Conservation (phyloP, 257 asterid species). For the Solanum pimpinellifolium region DNA sequence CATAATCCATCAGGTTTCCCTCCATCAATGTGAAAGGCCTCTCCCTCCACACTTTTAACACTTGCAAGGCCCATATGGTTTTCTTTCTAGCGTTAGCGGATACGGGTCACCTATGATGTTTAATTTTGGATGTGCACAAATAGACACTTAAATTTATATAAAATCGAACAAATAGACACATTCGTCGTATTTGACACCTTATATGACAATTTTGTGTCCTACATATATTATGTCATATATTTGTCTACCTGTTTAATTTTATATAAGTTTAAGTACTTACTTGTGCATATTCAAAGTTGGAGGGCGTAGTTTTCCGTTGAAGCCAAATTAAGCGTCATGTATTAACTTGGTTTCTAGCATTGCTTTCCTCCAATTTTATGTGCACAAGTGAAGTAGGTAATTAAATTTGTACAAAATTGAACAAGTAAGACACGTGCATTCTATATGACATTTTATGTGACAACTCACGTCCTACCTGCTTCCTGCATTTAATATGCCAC, state of each 20-base stretch:
- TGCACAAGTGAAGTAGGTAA: background rate
- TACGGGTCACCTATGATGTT: background rate
- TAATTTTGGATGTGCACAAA: background rate
- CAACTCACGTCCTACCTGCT: background rate
- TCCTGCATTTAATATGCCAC: background rate
- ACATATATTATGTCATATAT: background rate
- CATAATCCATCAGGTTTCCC: slow-evolving; percentile 7
- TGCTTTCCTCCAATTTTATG: background rate
- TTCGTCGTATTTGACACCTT: no score
- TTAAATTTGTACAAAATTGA: background rate
- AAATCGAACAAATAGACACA: background rate
- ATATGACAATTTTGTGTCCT: background rate
- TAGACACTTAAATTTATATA: no score
- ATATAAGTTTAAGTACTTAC: no score
- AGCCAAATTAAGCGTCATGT: background rate
- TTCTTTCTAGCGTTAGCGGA: fast-evolving
- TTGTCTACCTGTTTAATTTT: no score
- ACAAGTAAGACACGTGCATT: background rate
- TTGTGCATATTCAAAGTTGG: background rate
- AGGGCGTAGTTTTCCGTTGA: background rate
- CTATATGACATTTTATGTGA: no score
- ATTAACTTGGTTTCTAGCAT: background rate
- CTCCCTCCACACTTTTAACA: slow-evolving; percentile 4
- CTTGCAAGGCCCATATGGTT: background rate
- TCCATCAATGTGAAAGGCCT: slow-evolving; percentile 15